Evolutionary conservation across 768 basidiomycete species (phyloP), one percentile per base, ranked within the genome.

Genomic region (Roridomyces roridus): DNA sequence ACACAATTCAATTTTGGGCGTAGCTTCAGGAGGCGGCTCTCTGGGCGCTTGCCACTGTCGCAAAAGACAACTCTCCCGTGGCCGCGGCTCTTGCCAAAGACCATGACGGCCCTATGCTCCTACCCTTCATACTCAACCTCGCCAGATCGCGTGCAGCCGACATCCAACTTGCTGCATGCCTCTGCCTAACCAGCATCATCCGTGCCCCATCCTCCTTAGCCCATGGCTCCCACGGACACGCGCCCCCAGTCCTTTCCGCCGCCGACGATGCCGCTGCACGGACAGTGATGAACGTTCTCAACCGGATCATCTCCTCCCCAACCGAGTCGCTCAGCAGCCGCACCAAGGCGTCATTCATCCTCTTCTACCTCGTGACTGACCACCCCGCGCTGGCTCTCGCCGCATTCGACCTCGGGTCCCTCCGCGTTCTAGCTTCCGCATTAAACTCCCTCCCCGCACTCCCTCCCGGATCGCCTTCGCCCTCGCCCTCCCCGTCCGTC

Each of bases 291-390:
- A 86, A 89, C 60, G 82, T 91, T 40, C 72, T 92, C 28, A 88
- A 86, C 59, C 80, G 85, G 5, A 74, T 90, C 40, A 72, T 92
- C 20, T 67, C 74, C 2, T 75, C 78, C 2, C 65, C 77, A 5
- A 65, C 65, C 1, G 82, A 85, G 45, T 66, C 72, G 21, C 68
- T 76, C 4, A 69, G 71, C 41, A 80, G 70, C 17, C 78, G 83
- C 29, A 85, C 84, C 1, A 88, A 82, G 67, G 87, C 91, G 0
- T 93, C 92, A 67, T 91, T 89, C 66, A 82, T 88, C 15, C 71
- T 96, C 0, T 86, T 91, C 69, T 68, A 85, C 66, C 80, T 96
- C 1, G 85, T 92, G 3, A 74, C 79, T 17, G 94, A 96, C 61
- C 85, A 94, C 64, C 75, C 79, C 0, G 75, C 80, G 1, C 75